Evolutionary conservation across 345 rosid species (phyloP).

Genomic region (Aethionema arabicum): DNA sequence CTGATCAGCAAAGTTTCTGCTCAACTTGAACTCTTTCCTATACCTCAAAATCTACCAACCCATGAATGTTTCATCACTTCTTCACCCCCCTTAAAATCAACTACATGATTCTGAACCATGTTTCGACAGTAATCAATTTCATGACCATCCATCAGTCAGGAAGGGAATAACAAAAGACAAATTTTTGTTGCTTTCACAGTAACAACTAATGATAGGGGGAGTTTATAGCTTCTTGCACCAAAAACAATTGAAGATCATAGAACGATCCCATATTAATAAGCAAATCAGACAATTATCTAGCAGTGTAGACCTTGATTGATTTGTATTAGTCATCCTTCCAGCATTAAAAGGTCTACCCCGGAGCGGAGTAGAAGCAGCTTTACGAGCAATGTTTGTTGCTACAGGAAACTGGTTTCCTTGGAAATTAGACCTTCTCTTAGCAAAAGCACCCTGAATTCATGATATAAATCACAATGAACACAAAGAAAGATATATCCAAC

Average conservation of each 20-base stretch:
- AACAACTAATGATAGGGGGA: not conserved
- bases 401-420: conserved; percentile 63
- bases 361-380: conserved; percentile 50
- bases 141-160: conserved; percentile 1
- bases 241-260: not conserved
- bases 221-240: conserved; percentile 10
- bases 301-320: conserved; percentile 63
- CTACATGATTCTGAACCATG: conserved; percentile 6
- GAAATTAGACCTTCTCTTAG: conserved; percentile 69
- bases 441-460: conserved; percentile 64
- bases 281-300: conserved; percentile 14
- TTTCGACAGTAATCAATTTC: not conserved
- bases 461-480: conserved; percentile 13
- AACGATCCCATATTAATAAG: conserved; percentile 7
- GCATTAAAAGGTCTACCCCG: conserved; percentile 52
- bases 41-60: not conserved
- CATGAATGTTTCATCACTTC: not conserved
- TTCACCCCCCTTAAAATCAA: not conserved
- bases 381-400: conserved; percentile 51
- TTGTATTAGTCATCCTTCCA: conserved; percentile 40
- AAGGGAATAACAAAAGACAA: not conserved
- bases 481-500: not conserved
- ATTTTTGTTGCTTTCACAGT: not conserved
- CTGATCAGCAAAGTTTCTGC: conserved; percentile 5
- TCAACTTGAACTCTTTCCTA: conserved; percentile 16